These are phyloP conservation scores for Pneumocystis jirovecii DNA, from an alignment of 1,139 yeast species.

Conservation along the genomic window DNA sequence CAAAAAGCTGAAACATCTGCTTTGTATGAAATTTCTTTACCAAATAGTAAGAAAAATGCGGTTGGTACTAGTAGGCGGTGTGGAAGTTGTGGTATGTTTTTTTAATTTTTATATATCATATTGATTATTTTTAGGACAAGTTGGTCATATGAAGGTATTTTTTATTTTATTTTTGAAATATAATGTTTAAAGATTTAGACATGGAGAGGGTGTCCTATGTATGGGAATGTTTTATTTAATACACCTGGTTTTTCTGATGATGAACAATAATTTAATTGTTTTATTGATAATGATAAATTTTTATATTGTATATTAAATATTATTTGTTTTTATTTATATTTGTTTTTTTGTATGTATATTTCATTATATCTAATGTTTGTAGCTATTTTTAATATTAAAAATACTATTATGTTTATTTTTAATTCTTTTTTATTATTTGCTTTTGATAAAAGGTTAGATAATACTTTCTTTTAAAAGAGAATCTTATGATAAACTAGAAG, in stretches of 20 bases:
- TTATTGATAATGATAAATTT: background rate
- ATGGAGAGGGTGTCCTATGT: background rate
- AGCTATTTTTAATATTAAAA: background rate
- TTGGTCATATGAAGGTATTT: slow-evolving; percentile 62
- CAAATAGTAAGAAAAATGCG: slow-evolving; percentile 40
- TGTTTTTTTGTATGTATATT: background rate
- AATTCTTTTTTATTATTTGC: background rate
- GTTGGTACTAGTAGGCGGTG: slow-evolving; percentile 34
- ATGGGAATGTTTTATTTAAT: background rate
- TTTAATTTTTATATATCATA: slow-evolving; percentile 35
- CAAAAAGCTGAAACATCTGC: slow-evolving; percentile 22
- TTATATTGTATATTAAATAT: background rate
- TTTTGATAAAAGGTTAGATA: background rate
- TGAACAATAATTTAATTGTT: background rate
- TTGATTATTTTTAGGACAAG: slow-evolving; percentile 89
- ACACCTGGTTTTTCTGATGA: background rate
- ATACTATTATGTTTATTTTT: background rate
- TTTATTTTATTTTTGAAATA: background rate
- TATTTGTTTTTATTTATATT: background rate
- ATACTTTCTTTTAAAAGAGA: background rate
- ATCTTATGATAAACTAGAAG: background rate
- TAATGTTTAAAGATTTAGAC: background rate
- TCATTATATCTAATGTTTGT: background rate
- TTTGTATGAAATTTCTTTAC: slow-evolving; percentile 3
- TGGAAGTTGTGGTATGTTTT: slow-evolving; percentile 25